A percentile compares a stretch with the other conserved stretches of the same genome.
Conservation (phyloP, 1,284 basidiomycete genomes). For the Laetiporus sulphureus region DNA sequence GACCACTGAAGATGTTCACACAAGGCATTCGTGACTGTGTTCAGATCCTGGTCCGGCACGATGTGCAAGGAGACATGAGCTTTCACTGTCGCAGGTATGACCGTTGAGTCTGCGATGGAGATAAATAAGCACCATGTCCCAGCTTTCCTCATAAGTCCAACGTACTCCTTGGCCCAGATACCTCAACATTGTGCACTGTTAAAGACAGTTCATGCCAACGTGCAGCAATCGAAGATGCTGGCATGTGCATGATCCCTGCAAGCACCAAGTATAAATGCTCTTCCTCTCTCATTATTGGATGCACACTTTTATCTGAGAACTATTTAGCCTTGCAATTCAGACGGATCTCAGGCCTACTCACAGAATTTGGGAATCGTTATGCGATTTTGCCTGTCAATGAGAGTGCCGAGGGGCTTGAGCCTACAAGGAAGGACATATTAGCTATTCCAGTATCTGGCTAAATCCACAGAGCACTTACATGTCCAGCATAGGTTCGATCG, state of each 20-base stretch:
- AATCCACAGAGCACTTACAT: conserved; percentile 45
- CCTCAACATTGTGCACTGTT: conserved; percentile 64
- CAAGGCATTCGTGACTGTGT: conserved; percentile 60
- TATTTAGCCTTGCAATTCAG: not conserved
- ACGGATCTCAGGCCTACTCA: conserved; percentile 29
- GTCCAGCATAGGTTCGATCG: conserved; percentile 87
- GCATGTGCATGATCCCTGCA: conserved; percentile 57
- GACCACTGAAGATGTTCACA: conserved; percentile 52
- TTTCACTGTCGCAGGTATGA: conserved; percentile 79
- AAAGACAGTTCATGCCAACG: conserved; percentile 78
- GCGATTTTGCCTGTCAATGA: conserved; percentile 52
- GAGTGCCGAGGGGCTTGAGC: conserved; percentile 71
- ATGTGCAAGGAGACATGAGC: conserved; percentile 85
- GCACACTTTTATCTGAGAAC: conserved; percentile 67
- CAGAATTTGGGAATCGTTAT: conserved; percentile 85
- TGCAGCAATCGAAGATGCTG: conserved; percentile 61
- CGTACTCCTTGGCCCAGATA: conserved; percentile 72
- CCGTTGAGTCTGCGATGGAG: conserved; percentile 58
- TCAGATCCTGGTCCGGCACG: conserved; percentile 88
- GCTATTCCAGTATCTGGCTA: not conserved
- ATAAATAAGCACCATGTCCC: too few species aligned
- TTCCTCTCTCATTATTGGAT: conserved; percentile 61
- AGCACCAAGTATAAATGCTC: conserved; percentile 61
- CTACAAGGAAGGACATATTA: conserved; percentile 30
- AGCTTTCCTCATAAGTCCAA: too few species aligned